Evolutionary conservation across 129 eudicot species (phyloP).

Genomic region (Rutidosis leptorrhynchoides): DNA sequence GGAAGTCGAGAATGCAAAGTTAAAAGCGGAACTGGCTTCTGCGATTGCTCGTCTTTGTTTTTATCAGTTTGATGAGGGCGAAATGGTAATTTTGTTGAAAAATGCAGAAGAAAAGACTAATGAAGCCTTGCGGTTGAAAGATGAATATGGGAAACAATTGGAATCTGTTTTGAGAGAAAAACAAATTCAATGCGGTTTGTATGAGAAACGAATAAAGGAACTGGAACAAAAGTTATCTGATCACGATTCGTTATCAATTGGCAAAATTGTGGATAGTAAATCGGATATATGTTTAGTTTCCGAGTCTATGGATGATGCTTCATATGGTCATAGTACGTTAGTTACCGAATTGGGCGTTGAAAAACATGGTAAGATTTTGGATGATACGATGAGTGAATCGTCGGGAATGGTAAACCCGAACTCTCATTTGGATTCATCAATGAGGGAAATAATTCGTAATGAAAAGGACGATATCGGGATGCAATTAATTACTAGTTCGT

Average conservation of each 20-base stretch:
- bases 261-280: constrained; percentile 50
- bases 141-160: constrained; percentile 66
- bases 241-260: constrained; percentile 39
- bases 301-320: constrained; percentile 77
- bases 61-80: constrained; percentile 52
- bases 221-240: constrained; percentile 74
- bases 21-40: constrained; percentile 92
- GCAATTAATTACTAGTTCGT: constrained; percentile 46
- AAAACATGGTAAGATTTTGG: constrained; percentile 49
- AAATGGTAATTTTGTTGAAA: constrained; percentile 54
- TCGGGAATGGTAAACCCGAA: constrained; percentile 59
- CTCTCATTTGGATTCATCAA: constrained; percentile 71
- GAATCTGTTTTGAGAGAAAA: constrained; percentile 51
- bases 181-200: constrained; percentile 65
- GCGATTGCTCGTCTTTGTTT: constrained; percentile 70
- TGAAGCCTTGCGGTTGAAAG: constrained; percentile 77
- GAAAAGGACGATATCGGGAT: constrained; percentile 46
- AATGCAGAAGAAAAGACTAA: constrained; percentile 69
- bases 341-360: constrained; percentile 43
- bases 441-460: constrained; percentile 57
- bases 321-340: constrained; percentile 45
- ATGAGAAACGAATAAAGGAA: constrained; percentile 82
- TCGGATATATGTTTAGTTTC: constrained; percentile 51
- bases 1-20: constrained; percentile 90
- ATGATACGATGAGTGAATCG: constrained; percentile 88